A percentile compares a stretch with the other conserved stretches of the same genome.
Conservation (phyloP, 805 yeast species). For the Ogataea henricii region DNA sequence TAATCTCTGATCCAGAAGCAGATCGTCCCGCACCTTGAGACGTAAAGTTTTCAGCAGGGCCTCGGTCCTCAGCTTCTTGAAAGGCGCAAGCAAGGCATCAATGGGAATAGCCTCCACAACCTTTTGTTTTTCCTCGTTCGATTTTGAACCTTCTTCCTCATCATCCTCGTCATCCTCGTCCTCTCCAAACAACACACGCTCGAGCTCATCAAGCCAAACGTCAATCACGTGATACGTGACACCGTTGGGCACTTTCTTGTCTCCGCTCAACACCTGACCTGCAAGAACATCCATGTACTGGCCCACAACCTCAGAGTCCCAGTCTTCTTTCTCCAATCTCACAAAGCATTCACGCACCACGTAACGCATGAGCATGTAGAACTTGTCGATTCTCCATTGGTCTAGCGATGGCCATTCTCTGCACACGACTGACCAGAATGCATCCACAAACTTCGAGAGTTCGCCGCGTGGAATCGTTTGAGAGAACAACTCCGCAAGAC, state of each 20-base stretch:
- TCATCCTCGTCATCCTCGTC: constrained; percentile 48
- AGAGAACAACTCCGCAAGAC: constrained; percentile 59
- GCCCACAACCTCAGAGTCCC: constrained; percentile 52
- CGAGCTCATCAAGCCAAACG: constrained; percentile 82
- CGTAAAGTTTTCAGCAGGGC: constrained; percentile 63
- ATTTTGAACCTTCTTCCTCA: constrained; percentile 43
- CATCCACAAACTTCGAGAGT: constrained; percentile 56
- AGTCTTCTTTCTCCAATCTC: constrained; percentile 52
- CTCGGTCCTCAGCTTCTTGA: constrained; percentile 50
- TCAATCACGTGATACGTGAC: constrained; percentile 85
- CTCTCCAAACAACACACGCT: constrained; percentile 56
- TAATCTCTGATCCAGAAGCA: constrained; percentile 65
- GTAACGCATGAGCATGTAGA: constrained; percentile 75
- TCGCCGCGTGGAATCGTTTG: constrained; percentile 43
- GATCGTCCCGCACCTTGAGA: constrained; percentile 62
- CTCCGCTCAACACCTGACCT: constrained; percentile 49
- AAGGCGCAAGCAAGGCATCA: constrained; percentile 57
- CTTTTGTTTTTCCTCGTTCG: constrained; percentile 29
- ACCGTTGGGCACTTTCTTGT: constrained; percentile 64
- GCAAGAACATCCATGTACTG: constrained; percentile 43
- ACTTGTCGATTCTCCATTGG: constrained; percentile 86
- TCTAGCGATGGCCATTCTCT: constrained; percentile 86
- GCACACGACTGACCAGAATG: constrained; percentile 79
- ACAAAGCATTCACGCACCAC: constrained; percentile 65
- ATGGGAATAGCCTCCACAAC: constrained; percentile 54